Evolutionary conservation across 2,329 filamentous ascomycete genomes (phyloP), one percentile per base, ranked within the genome.

Genomic region (Colletotrichum tanaceti): DNA sequence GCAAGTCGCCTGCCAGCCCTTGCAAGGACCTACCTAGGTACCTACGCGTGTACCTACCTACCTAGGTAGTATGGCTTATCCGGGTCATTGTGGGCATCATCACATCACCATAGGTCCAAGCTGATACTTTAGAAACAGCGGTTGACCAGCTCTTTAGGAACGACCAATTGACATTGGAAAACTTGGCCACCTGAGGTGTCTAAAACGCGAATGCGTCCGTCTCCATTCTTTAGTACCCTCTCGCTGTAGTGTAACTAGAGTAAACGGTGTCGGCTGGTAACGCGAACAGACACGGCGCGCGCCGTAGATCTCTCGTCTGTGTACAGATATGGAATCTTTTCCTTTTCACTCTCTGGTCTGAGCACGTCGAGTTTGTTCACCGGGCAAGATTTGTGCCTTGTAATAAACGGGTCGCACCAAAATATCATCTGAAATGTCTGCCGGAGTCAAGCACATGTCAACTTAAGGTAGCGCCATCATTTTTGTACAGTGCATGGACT

Each of bases 21-120:
- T 57, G 58, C 64, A 63, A 38, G 64, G 52, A 41, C 58, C 58
- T 53, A n/a, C n/a, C n/a, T n/a, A n/a, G n/a, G n/a, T n/a, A n/a
- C n/a, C n/a, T n/a, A n/a, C n/a, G n/a, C n/a, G n/a, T n/a, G n/a
- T n/a, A n/a, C n/a, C n/a, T n/a, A n/a, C n/a, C n/a, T n/a, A n/a
- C n/a, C n/a, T n/a, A n/a, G n/a, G n/a, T n/a, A n/a, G n/a, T n/a
- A 38, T 38, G 54, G 35, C 47, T 28, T 14, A 49, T 58, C 65
- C 60, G 35, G 43, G 47, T 41, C 59, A 58, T 46, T 58, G 46
- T 64, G 39, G 60, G 65, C 65, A 68, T 64, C 61, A 65, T 59
- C 60, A 49, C 61, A 68, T 65, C 61, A 50, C 65, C 28, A 54
- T 43, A 47, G 54, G 54, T 49, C 47, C 32, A 50, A 49, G 54